Evolutionary conservation across 129 eudicot genomes (phyloP).

Genomic region (Escallonia rubra): DNA sequence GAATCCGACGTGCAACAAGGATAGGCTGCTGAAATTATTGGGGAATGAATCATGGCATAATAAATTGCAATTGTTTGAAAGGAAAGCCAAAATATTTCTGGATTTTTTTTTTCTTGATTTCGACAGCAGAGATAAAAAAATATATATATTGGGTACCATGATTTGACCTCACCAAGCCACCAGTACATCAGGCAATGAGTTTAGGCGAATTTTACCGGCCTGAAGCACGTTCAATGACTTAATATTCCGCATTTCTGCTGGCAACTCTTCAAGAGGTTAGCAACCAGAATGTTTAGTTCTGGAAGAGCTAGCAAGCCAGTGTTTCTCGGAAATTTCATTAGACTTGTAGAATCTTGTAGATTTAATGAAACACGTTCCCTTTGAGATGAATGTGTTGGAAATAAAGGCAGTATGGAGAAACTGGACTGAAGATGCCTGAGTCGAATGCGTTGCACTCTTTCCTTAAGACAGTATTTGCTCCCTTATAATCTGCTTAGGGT

Average conservation of each 20-base stretch:
- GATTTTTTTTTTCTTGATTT: neutral
- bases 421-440: no score
- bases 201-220: conserved; percentile 3
- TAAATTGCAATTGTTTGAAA: conserved; percentile 14
- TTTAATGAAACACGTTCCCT: neutral
- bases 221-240: no score
- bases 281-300: no score
- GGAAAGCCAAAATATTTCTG: neutral
- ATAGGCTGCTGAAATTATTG: conserved; percentile 1
- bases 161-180: neutral
- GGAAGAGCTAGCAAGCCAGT: neutral
- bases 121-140: neutral
- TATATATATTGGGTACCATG: neutral
- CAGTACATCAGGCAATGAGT: neutral
- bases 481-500: no score
- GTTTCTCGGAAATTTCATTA: neutral
- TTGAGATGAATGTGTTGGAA: no score
- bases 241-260: no score
- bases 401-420: no score
- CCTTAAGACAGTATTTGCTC: no score
- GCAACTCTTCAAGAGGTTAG: no score
- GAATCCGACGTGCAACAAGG: conserved; percentile 5
- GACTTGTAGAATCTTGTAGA: conserved; percentile 1
- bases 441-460: no score
- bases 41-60: conserved; percentile 10